phyloP scores from a whole-genome alignment of 2,329 filamentous ascomycete species.

The Plenodomus tracheiphilus region DNA sequence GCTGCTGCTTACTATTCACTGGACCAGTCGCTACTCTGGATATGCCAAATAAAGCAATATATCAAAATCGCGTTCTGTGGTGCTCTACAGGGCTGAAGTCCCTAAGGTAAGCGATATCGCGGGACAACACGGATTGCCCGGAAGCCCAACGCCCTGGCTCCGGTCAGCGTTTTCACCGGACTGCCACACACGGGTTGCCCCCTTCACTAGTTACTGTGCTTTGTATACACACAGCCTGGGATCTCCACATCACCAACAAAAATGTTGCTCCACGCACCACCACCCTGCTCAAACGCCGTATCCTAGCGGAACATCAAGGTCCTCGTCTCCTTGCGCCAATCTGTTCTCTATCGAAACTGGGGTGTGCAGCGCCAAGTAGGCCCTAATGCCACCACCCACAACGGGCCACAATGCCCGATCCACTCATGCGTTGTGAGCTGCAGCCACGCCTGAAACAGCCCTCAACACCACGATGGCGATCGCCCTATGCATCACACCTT shows the following conservation, averaged over 20 bases:
- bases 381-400: neutral
- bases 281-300: neutral
- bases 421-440: conserved; percentile 16
- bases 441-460: conserved; percentile 33
- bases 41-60: neutral
- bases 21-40: neutral
- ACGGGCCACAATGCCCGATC: conserved; percentile 1
- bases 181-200: neutral
- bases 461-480: conserved; percentile 37
- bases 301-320: neutral
- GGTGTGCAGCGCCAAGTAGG: conserved; percentile 14
- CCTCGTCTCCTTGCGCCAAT: conserved; percentile 6
- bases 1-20: neutral
- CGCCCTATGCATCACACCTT: conserved; percentile 1
- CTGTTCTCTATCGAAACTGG: conserved; percentile 5
- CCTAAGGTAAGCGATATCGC: neutral
- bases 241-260: neutral
- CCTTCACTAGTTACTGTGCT: neutral
- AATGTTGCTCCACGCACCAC: neutral
- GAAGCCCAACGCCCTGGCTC: neutral
- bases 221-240: neutral
- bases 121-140: neutral
- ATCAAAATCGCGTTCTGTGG: neutral
- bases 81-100: neutral
- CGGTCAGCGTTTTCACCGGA: neutral